Evolutionary conservation across 805 yeast species (phyloP).

Genomic region (Metschnikowia sp.): DNA sequence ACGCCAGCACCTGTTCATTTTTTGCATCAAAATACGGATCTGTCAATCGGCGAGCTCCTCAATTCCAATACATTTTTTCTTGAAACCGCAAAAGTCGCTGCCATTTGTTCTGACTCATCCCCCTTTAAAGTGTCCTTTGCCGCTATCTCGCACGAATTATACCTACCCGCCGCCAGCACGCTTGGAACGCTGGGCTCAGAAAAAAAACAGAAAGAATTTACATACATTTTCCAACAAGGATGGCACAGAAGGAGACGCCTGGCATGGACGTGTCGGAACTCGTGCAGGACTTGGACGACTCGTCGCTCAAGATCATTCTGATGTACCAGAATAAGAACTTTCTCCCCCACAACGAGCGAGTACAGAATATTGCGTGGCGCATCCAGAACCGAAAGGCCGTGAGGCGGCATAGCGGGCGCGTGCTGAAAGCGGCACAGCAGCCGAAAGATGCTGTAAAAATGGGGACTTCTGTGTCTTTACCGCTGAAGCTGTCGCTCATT

Average conservation of each 20-base stretch:
- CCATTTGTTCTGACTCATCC: no score
- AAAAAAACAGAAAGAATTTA: no score
- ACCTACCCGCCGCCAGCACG: no score
- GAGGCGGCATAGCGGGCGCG: constrained; percentile 5
- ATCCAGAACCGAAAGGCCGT: constrained; percentile 37
- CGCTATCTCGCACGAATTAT: no score
- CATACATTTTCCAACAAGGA: background rate
- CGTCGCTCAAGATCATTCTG: constrained; percentile 35
- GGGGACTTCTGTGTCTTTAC: background rate
- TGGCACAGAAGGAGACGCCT: constrained; percentile 5
- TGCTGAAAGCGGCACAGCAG: background rate
- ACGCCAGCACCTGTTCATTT: no score
- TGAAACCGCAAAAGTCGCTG: no score
- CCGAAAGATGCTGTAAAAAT: background rate
- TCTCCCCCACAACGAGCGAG: constrained; percentile 41
- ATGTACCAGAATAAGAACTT: constrained; percentile 42
- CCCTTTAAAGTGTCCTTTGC: no score
- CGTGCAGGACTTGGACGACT: constrained; percentile 33
- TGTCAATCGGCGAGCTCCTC: no score
- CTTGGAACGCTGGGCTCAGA: no score
- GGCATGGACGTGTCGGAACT: constrained; percentile 17
- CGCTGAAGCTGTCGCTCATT: background rate
- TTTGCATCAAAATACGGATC: no score
- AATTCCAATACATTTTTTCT: no score
- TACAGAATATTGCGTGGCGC: constrained; percentile 44